Conservation (phyloP, 2,329 filamentous ascomycete genomes). For the Cladosporium halotolerans region DNA sequence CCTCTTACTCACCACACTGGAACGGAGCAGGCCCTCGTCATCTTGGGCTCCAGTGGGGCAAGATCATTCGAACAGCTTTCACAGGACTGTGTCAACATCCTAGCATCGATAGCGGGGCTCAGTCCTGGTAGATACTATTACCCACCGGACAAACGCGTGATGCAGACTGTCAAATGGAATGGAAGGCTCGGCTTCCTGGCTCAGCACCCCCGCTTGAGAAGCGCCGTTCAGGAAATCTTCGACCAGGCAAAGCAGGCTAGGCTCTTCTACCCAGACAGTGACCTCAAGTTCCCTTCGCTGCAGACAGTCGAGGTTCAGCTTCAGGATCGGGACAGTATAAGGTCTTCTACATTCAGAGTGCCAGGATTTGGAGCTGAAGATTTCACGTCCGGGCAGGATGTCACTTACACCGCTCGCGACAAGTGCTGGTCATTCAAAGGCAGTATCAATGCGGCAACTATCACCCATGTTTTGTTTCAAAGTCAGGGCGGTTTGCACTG, state of each 20-base stretch:
- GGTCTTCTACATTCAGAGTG: conserved; percentile 26
- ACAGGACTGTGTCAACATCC: conserved; percentile 14
- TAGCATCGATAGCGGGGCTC: conserved; percentile 26
- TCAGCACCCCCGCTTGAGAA: conserved; percentile 36
- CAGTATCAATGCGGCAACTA: conserved; percentile 4
- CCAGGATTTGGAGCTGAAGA: conserved; percentile 30
- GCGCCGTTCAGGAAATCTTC: conserved; percentile 22
- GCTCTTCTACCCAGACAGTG: conserved; percentile 15
- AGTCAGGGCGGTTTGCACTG: background rate
- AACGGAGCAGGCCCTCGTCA: conserved; percentile 45
- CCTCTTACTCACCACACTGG: conserved; percentile 54
- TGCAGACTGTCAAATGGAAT: conserved; percentile 44
- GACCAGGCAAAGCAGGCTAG: conserved; percentile 14
- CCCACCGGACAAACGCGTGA: conserved; percentile 33
- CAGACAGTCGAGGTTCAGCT: conserved; percentile 18
- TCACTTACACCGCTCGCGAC: conserved; percentile 19
- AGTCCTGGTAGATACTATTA: conserved; percentile 39
- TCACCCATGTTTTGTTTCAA: conserved; percentile 7
- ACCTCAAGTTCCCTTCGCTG: background rate
- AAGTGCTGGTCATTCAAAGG: background rate
- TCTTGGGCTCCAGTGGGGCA: conserved; percentile 17
- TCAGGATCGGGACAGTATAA: conserved; percentile 25
- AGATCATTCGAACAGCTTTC: conserved; percentile 22
- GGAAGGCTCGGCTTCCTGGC: conserved; percentile 32
- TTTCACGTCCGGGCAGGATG: conserved; percentile 21